Base-by-base conservation (phyloP, 306 rosid genomes). In the Malus asiatica region DNA sequence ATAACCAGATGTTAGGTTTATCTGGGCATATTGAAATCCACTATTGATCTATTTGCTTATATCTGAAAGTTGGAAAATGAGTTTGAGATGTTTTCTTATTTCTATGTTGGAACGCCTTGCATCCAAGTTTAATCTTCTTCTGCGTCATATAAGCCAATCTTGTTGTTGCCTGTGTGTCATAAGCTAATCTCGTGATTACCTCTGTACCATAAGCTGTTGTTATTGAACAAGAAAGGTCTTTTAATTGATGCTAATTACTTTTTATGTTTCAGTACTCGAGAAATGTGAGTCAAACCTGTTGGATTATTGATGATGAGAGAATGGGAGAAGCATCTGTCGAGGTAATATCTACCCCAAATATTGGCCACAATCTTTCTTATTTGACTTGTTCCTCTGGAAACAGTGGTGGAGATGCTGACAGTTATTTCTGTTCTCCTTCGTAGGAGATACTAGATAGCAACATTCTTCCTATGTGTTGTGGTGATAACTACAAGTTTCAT, bases 401-500 rank as follows among this genome's bases (percentile, higher is more conserved):
- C 52, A 68, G 25, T 61, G 72, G 75, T 42, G 27, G 64, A 66
- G 76, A 82, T 63, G 51, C 58, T 83, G 83, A 81, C 70, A 62
- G 75, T 69, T 68, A 53, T 64, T 67, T 75, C 76, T 86, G 75
- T 67, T 78, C 32, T 35, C 6, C 78, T 84, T 78, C 80, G 2
- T 60, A 95, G 99, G 97, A 95, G 84, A 80, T 92, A 77, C 84
- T 95, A 53, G 96, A 93, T 61, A 86, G 78, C 79, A 84, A 81
- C 73, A 87, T 90, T 82, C 87, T 88, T 70, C 91, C 90, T 61
- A 59, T 80, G 68, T 95, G 97, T 81, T 77, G 55, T 44, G 99
- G 97, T 78, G 99, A 92, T 80, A 89, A 61, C 78, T 92, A 80
- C 77, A 95, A 95, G 88, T 95, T 90, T 85, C 99, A 95, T 82